Conservation (phyloP, 306 rosid species). For the Hippophae tibetana region DNA sequence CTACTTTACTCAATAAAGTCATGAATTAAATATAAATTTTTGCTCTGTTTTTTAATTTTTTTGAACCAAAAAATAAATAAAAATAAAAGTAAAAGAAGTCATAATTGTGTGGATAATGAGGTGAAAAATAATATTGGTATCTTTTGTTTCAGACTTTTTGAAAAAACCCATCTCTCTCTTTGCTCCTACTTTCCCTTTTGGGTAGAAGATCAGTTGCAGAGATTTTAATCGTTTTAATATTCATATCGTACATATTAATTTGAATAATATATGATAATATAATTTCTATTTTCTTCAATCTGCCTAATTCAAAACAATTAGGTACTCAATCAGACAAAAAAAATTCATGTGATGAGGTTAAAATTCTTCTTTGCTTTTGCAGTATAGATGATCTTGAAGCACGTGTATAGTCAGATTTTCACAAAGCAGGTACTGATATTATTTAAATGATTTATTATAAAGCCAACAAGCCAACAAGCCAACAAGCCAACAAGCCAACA, state of each 20-base stretch:
- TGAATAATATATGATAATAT: no score
- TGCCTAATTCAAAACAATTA: no score
- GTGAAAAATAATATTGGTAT: conserved; percentile 58
- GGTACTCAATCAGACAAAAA: no score
- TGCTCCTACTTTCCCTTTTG: conserved; percentile 30
- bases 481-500: conserved; percentile 1
- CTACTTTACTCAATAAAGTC: no score
- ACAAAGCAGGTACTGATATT: conserved; percentile 21
- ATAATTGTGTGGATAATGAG: conserved; percentile 51
- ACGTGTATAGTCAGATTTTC: conserved; percentile 76
- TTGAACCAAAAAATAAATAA: not conserved
- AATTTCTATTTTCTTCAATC: no score
- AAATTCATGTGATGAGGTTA: no score
- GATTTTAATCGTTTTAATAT: conserved; percentile 62
- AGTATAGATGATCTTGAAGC: conserved; percentile 51
- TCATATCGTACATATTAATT: no score
- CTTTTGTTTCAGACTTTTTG: conserved; percentile 43
- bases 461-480: not conserved
- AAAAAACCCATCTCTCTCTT: conserved; percentile 36
- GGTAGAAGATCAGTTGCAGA: conserved; percentile 49
- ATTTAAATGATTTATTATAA: conserved; percentile 20
- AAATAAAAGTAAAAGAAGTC: not conserved
- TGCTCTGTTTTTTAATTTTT: not conserved
- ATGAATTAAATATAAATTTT: no score
- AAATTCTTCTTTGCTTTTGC: conserved; percentile 33